These are phyloP conservation scores for Talaromyces marneffei DNA, from an alignment of 2,329 filamentous ascomycete species.

Conservation along the genomic window DNA sequence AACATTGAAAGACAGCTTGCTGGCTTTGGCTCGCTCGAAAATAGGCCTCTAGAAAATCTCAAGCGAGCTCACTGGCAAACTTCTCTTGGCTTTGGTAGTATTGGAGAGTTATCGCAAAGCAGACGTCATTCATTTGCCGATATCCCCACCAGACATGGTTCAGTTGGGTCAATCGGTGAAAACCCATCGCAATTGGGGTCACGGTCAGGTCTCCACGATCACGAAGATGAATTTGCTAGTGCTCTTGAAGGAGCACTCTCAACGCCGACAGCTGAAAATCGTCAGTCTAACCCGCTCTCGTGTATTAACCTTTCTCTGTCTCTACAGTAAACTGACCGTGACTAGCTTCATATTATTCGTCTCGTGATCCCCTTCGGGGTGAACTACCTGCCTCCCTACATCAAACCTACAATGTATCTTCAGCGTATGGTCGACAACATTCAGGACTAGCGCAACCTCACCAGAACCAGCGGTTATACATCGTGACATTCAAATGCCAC, in stretches of 20 bases:
- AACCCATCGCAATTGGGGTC: constrained; percentile 20
- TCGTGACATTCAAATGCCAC: constrained; percentile 95
- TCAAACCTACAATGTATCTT: constrained; percentile 35
- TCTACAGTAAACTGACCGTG: not conserved
- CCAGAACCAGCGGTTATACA: constrained; percentile 52
- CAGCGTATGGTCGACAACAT: constrained; percentile 35
- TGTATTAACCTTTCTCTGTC: not conserved
- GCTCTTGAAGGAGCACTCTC: constrained; percentile 33
- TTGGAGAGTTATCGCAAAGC: constrained; percentile 44
- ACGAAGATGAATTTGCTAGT: constrained; percentile 33
- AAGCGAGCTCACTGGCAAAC: constrained; percentile 48
- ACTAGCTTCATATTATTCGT: constrained; percentile 40
- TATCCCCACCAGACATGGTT: constrained; percentile 43
- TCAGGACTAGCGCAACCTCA: constrained; percentile 32
- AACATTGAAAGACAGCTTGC: constrained; percentile 39
- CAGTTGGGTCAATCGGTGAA: constrained; percentile 37
- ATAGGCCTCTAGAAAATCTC: constrained; percentile 41
- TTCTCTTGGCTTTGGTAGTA: constrained; percentile 44
- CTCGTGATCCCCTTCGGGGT: constrained; percentile 33
- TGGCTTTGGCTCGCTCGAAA: constrained; percentile 34
- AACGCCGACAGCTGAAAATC: constrained; percentile 35
- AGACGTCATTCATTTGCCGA: constrained; percentile 49
- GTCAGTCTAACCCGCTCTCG: constrained; percentile 29
- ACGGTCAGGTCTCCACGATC: constrained; percentile 26
- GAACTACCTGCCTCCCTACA: constrained; percentile 33